These are phyloP conservation scores for Chrysosphaeria jannelii DNA, from an alignment of 2,329 filamentous ascomycete genomes.

Conservation along the genomic window DNA sequence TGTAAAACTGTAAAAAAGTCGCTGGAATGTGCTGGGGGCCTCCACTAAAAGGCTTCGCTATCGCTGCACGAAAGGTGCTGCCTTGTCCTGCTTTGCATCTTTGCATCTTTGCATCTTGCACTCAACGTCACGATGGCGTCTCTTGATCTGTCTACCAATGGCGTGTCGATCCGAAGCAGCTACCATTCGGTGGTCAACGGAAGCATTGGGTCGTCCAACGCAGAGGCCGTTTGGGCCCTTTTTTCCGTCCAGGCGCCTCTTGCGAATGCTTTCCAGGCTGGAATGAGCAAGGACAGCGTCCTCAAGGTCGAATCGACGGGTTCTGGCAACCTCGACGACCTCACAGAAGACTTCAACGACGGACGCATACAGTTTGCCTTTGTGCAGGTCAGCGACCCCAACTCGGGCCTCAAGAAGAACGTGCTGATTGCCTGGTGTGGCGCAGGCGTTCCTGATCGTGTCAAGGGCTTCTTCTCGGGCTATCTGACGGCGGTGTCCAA, in stretches of 20 bases:
- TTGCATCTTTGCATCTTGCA: background rate
- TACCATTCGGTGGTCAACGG: conserved; percentile 29
- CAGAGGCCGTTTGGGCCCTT: conserved; percentile 75
- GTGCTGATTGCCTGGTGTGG: conserved; percentile 92
- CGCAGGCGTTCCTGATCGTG: conserved; percentile 89
- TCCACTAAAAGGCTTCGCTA: too few relatives aligned
- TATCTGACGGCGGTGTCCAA: conserved; percentile 74
- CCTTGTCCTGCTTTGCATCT: background rate
- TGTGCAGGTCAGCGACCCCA: conserved; percentile 86
- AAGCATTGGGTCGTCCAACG: conserved; percentile 33
- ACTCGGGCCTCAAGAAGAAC: conserved; percentile 65
- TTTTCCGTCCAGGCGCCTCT: conserved; percentile 83
- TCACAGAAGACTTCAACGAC: conserved; percentile 90
- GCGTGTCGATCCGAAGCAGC: conserved; percentile 60
- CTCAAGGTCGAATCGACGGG: conserved; percentile 83
- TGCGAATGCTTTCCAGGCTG: conserved; percentile 67
- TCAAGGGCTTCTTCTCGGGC: conserved; percentile 95
- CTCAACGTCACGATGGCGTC: conserved; percentile 29
- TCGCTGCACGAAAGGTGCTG: background rate
- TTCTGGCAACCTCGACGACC: conserved; percentile 58
- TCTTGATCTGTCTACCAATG: conserved; percentile 50
- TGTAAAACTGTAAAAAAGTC: too few relatives aligned
- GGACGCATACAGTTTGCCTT: conserved; percentile 92
- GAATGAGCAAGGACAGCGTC: conserved; percentile 65
- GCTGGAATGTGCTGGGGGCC: too few relatives aligned